Evolutionary conservation across 2,329 filamentous ascomycete genomes (phyloP).

Genomic region (Lachnellula arida): DNA sequence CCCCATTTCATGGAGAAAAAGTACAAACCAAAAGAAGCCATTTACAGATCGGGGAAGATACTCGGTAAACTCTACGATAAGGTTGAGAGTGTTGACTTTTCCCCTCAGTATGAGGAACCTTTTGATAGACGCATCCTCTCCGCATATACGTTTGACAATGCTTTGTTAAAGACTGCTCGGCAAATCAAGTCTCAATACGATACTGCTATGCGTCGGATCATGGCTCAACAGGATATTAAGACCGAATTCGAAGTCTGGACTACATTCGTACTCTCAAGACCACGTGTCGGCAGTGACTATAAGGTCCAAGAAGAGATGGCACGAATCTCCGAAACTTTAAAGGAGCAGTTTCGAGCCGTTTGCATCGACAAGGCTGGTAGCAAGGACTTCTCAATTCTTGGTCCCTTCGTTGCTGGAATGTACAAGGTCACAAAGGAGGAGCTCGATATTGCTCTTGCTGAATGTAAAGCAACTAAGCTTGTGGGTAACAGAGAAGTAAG

Average conservation of each 20-base stretch:
- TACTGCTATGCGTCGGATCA: conserved; percentile 66
- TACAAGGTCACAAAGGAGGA: conserved; percentile 78
- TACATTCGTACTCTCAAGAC: conserved; percentile 74
- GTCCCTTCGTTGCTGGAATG: conserved; percentile 77
- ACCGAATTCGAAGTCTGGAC: conserved; percentile 94
- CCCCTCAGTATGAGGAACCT: conserved; percentile 62
- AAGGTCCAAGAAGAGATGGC: conserved; percentile 83
- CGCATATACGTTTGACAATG: conserved; percentile 51
- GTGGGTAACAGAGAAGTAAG: conserved; percentile 35
- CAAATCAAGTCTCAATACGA: conserved; percentile 77
- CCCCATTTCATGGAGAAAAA: conserved; percentile 87
- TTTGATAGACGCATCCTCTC: conserved; percentile 75
- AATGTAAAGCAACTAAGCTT: conserved; percentile 38
- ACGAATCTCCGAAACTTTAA: conserved; percentile 59
- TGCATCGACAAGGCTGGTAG: conserved; percentile 64
- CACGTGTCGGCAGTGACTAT: conserved; percentile 70
- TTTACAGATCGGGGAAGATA: conserved; percentile 65
- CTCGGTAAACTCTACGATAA: conserved; percentile 81
- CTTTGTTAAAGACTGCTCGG: conserved; percentile 53
- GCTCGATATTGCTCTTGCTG: conserved; percentile 53
- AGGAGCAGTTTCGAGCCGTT: conserved; percentile 60
- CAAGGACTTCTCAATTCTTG: conserved; percentile 53
- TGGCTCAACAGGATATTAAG: conserved; percentile 76
- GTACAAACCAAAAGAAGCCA: conserved; percentile 37
- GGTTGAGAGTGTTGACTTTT: conserved; percentile 62